phyloP scores from a whole-genome alignment of 202 grass and related monocot species.

The Carex arenaria region DNA sequence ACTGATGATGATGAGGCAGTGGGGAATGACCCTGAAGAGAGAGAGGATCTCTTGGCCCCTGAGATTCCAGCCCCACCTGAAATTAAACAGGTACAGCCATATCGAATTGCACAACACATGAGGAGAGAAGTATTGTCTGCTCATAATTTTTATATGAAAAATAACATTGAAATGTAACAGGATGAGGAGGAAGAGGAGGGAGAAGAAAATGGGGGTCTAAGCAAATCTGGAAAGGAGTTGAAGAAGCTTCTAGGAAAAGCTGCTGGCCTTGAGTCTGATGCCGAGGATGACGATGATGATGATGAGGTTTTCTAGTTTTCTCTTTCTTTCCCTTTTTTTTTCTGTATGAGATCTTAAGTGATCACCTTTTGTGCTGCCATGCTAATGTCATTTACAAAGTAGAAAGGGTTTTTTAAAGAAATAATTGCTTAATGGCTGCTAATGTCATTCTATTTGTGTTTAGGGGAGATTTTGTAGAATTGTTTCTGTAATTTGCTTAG shows the following conservation, averaged over 20 bases:
- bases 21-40: constrained; percentile 83
- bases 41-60: constrained; percentile 86
- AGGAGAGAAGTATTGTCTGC: not conserved
- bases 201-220: constrained; percentile 91
- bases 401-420: not conserved
- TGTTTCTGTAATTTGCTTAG: constrained; percentile 10
- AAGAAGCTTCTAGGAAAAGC: constrained; percentile 88
- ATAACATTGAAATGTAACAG: constrained; percentile 24
- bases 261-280: constrained; percentile 83
- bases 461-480: constrained; percentile 5
- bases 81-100: constrained; percentile 85
- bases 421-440: not conserved
- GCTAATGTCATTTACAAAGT: not conserved
- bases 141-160: constrained; percentile 8
- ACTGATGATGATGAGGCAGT: constrained; percentile 97
- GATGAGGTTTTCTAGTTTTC: constrained; percentile 37
- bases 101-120: not conserved
- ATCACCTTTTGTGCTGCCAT: not conserved
- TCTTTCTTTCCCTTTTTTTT: constrained; percentile 2
- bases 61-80: constrained; percentile 96
- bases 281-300: constrained; percentile 84
- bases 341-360: not conserved
- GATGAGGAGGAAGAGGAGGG: constrained; percentile 94
- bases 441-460: not conserved
- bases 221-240: constrained; percentile 96